Percentiles rank a stretch among this genome's conserved stretches.
Conservation (phyloP, 2,329 filamentous ascomycete species). For the Aureobasidium sp. region DNA sequence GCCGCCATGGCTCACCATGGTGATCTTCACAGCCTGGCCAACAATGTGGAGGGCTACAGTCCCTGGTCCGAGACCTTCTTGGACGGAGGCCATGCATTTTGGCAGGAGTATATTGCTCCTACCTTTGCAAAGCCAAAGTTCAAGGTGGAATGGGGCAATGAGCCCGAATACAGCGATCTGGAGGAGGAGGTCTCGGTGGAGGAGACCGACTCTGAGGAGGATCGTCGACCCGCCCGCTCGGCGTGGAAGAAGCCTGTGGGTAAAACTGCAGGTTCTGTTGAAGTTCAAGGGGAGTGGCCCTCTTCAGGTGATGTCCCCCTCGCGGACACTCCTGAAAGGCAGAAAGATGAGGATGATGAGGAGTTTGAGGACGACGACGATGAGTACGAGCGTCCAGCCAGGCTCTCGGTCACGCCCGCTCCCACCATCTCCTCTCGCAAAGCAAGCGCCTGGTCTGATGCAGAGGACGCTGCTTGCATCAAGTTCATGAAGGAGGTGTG, state of each 20-base stretch:
- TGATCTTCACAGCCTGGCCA: not conserved
- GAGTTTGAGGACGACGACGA: slow-evolving; percentile 5
- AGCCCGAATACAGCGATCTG: not conserved
- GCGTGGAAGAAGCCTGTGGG: not conserved
- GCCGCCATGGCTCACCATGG: not conserved
- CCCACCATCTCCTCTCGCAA: slow-evolving; percentile 1
- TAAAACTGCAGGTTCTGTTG: not conserved
- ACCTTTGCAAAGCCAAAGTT: no score
- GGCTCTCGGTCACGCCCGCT: slow-evolving; percentile 1
- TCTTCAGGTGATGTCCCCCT: not conserved
- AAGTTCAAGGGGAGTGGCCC: not conserved
- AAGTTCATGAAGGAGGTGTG: slow-evolving; percentile 1
- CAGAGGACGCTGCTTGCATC: slow-evolving; percentile 13
- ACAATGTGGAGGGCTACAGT: not conserved
- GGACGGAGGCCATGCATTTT: no score
- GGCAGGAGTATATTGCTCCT: no score
- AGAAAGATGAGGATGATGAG: not conserved
- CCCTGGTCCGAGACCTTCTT: no score
- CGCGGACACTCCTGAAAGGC: not conserved
- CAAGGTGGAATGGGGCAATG: not conserved
- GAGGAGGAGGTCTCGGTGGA: not conserved
- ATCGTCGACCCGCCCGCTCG: not conserved
- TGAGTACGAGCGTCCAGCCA: not conserved
- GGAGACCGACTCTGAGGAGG: not conserved
- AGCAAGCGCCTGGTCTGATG: slow-evolving; percentile 8